Base-by-base conservation (phyloP, 2,329 filamentous ascomycete species). In the Nigrospora sphaerica region DNA sequence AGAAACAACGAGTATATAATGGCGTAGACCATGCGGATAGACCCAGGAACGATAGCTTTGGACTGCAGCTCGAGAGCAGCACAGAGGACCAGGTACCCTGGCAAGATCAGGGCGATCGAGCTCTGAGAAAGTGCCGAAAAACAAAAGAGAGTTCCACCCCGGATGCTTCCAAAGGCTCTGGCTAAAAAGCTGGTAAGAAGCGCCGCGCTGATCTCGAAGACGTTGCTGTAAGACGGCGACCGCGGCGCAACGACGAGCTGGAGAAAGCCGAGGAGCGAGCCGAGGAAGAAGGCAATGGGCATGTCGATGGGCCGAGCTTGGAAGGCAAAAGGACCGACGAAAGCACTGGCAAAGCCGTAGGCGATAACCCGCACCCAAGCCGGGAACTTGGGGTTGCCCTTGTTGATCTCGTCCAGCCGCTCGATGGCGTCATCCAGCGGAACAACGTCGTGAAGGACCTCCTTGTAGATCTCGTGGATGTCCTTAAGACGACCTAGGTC, bases 311-410 rank as follows among this genome's bases (percentile, higher is more conserved):
- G 71, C 12, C 86, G 75, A 5, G 82, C 85, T 50, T 77, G 71
- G 59, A 90, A 91, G 1, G 86, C 86, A 57, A 90, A 91, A 0
- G 86, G 85, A 0, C 83, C 86, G 9, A 87, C 85, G 3, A 73
- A 77, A 0, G 80, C 83, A 39, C 84, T 86, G 12, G 86, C 87
- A 35, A 88, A 68, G 2, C 88, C 87, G 54, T 88, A 88, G 16
- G 87, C 70, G 6, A 82, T 58, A 12, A 91, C 81, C 12, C 77
- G 62, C 12, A 73, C 56, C 65, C 72, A 73, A 3, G 67, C 63
- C 44, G 68, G 65, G 53, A 73, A 84, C 55, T 83, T 81, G 46
- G 72, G 69, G 42, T 72, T 72, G 11, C 73, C 68, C n/a, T 67
- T 66, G 54, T 79, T 77, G 38, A 87, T 49, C 4, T 68, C 70